phyloP scores from a whole-genome alignment of 805 yeast genomes.

The Kluyveromyces starmeri region DNA sequence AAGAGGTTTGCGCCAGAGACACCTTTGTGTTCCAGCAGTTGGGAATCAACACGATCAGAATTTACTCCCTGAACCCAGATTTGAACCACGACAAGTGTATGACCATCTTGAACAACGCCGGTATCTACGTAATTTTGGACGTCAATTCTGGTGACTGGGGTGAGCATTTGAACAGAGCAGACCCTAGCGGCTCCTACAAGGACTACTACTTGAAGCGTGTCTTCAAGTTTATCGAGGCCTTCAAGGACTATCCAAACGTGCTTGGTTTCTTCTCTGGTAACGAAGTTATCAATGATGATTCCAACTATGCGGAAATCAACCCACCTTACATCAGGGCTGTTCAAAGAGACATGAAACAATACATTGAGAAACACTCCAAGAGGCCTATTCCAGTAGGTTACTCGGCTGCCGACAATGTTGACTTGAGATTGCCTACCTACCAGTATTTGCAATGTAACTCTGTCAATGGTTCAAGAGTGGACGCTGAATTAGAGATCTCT shows the following conservation, averaged over 20 bases:
- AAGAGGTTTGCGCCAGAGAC: conserved; percentile 68
- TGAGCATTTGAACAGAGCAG: conserved; percentile 63
- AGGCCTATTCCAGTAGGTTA: conserved; percentile 91
- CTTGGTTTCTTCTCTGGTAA: conserved; percentile 88
- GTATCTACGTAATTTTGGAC: conserved; percentile 80
- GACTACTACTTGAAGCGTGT: conserved; percentile 63
- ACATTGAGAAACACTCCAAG: conserved; percentile 56
- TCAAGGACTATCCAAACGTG: conserved; percentile 75
- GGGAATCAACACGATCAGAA: conserved; percentile 79
- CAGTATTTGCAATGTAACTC: conserved; percentile 74
- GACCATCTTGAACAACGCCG: conserved; percentile 82
- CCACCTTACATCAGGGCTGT: conserved; percentile 84
- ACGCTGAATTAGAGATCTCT: conserved; percentile 45
- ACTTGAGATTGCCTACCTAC: conserved; percentile 64
- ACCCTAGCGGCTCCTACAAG: conserved; percentile 65
- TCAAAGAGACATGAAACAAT: conserved; percentile 85
- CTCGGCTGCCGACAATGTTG: conserved; percentile 80
- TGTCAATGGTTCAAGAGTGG: conserved; percentile 37
- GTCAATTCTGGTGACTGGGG: conserved; percentile 66
- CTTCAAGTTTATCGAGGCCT: conserved; percentile 75
- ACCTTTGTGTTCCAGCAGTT: conserved; percentile 67
- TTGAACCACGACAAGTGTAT: conserved; percentile 85
- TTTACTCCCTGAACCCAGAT: conserved; percentile 76
- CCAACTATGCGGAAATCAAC: conserved; percentile 47
- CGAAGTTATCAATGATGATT: conserved; percentile 77